Evolutionary conservation across 1,284 basidiomycete genomes (phyloP).

Genomic region (Ceratobasidium sp.): DNA sequence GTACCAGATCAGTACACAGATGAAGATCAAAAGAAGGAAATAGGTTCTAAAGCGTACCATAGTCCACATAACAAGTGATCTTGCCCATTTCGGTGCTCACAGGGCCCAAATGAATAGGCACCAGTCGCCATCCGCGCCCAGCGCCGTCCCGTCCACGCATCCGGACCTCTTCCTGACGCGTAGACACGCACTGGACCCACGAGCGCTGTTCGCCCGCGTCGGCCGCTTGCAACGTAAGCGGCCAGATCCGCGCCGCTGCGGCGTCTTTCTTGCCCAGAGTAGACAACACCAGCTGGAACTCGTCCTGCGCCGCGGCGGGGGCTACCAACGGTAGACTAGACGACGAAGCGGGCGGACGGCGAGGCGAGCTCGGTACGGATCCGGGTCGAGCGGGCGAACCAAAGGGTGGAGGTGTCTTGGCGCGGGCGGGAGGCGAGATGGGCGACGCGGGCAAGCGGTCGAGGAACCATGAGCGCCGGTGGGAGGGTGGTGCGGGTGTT

Average conservation of each 20-base stretch:
- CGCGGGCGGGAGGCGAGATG: slow-evolving; percentile 26
- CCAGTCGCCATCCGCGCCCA: slow-evolving; percentile 15
- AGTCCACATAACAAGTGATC: slow-evolving; percentile 43
- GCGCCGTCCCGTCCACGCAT: slow-evolving; percentile 31
- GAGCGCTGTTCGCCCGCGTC: slow-evolving; percentile 35
- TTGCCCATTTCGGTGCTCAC: not conserved
- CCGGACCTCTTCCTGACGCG: slow-evolving; percentile 37
- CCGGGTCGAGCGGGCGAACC: not conserved
- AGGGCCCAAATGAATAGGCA: slow-evolving; percentile 23
- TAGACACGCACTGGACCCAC: slow-evolving; percentile 34
- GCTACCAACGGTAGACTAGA: slow-evolving; percentile 2
- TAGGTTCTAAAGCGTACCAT: slow-evolving; percentile 24
- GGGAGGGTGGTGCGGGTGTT: slow-evolving; percentile 2
- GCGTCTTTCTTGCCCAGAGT: slow-evolving; percentile 28
- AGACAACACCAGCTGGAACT: slow-evolving; percentile 36
- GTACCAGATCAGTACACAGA: not conserved
- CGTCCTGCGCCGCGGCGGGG: not conserved
- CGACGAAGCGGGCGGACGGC: not conserved
- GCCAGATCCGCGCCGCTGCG: slow-evolving; percentile 14
- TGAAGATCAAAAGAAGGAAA: not conserved
- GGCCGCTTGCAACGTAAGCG: slow-evolving; percentile 24
- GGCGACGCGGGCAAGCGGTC: slow-evolving; percentile 33
- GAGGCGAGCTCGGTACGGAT: not conserved
- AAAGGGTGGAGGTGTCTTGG: slow-evolving; percentile 38
- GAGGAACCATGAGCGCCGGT: slow-evolving; percentile 43